phyloP scores from a whole-genome alignment of 2,329 filamentous ascomycete genomes.

The Capronia americana region DNA sequence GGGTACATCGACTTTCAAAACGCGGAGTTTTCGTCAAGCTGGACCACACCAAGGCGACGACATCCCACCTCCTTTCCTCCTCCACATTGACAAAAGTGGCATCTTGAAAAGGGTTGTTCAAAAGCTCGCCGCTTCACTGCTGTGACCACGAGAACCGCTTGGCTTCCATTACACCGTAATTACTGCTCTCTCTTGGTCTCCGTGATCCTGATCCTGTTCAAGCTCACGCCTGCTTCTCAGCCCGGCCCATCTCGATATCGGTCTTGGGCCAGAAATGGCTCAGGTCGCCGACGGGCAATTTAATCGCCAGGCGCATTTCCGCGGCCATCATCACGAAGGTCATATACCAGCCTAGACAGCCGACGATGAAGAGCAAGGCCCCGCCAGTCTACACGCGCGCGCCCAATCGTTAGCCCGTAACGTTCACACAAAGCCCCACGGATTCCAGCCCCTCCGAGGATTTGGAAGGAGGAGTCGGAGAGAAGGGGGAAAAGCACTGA shows the following conservation, averaged over 20 bases:
- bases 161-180: not conserved
- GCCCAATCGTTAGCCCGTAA: slow-evolving; percentile 2
- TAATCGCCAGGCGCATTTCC: slow-evolving; percentile 37
- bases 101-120: not conserved
- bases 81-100: not conserved
- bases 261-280: slow-evolving; percentile 38
- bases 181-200: not conserved
- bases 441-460: not conserved
- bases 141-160: not conserved
- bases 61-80: not conserved
- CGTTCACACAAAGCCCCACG: not conserved
- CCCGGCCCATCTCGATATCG: slow-evolving; percentile 34
- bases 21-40: not conserved
- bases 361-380: slow-evolving; percentile 37
- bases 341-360: slow-evolving; percentile 38
- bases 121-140: not conserved
- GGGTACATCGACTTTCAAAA: not conserved
- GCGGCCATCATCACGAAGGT: slow-evolving; percentile 40
- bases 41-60: not conserved
- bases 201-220: not conserved
- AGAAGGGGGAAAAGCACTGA: not conserved
- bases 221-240: slow-evolving; percentile 31
- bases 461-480: not conserved
- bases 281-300: slow-evolving; percentile 37
- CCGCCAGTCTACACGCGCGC: slow-evolving; percentile 30